Conservation (phyloP, 805 yeast species). For the Ogataea sp. region DNA sequence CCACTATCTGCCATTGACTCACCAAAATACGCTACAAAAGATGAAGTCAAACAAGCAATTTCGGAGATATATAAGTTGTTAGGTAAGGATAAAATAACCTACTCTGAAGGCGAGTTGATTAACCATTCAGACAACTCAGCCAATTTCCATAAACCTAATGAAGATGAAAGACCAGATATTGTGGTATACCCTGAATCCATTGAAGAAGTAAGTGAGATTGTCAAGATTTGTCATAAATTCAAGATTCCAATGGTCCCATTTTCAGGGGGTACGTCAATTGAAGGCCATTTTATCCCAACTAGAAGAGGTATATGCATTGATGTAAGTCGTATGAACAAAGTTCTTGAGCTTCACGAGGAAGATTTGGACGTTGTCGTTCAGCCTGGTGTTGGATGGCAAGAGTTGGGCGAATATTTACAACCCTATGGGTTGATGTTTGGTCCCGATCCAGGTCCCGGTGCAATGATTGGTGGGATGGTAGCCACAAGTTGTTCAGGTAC, state of each 20-base stretch:
- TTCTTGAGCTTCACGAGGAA: constrained; percentile 46
- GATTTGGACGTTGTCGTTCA: constrained; percentile 73
- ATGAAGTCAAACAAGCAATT: constrained; percentile 43
- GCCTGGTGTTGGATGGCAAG: constrained; percentile 76
- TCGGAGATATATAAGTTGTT: constrained; percentile 42
- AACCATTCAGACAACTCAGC: constrained; percentile 26
- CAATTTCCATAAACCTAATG: constrained; percentile 21
- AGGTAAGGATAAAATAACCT: constrained; percentile 43
- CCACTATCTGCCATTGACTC: constrained; percentile 32
- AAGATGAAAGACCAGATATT: constrained; percentile 26
- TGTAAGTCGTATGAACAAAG: constrained; percentile 50
- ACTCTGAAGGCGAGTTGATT: constrained; percentile 24
- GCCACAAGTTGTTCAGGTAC: constrained; percentile 77
- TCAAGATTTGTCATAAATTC: constrained; percentile 56
- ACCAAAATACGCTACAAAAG: constrained; percentile 46
- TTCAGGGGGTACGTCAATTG: constrained; percentile 72
- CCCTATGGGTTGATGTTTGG: constrained; percentile 56
- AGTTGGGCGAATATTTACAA: constrained; percentile 43
- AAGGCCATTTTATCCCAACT: constrained; percentile 70
- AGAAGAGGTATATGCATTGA: constrained; percentile 57
- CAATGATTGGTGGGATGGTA: constrained; percentile 68
- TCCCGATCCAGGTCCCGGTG: constrained; percentile 75
- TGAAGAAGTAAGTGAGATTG: constrained; percentile 55
- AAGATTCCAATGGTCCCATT: constrained; percentile 64
- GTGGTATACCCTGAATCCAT: constrained; percentile 58